Conservation (phyloP, 106 monocot species). For the Phalaenopsis aphrodite region DNA sequence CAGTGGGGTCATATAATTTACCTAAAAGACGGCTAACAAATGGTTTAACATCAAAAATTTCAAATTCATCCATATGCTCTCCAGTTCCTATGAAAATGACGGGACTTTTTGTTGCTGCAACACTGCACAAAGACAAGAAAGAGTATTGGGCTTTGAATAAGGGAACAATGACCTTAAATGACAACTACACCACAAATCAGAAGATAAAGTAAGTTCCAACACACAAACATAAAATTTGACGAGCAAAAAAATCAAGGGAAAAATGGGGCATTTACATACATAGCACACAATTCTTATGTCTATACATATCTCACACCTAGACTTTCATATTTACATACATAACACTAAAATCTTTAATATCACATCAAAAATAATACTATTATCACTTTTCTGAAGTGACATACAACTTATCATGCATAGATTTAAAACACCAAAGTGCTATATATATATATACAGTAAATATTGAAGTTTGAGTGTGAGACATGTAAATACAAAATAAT, state of each 20-base stretch:
- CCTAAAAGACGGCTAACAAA: slow-evolving; percentile 98
- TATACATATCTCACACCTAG: too few species aligned
- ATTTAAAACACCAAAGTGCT: too few species aligned
- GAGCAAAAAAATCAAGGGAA: neutral
- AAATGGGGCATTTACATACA: neutral
- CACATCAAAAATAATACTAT: too few species aligned
- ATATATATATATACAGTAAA: too few species aligned
- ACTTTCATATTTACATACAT: too few species aligned
- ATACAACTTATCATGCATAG: too few species aligned
- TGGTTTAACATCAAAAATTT: slow-evolving; percentile 97
- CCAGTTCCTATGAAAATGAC: slow-evolving; percentile 98
- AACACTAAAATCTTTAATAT: too few species aligned
- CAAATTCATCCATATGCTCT: slow-evolving; percentile 98
- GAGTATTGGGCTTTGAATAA: slow-evolving; percentile 49
- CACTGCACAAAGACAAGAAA: slow-evolving; percentile 34
- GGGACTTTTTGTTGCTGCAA: slow-evolving; percentile 98
- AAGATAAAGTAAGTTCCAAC: too few species aligned
- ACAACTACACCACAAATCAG: neutral
- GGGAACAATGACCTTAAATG: slow-evolving; percentile 39
- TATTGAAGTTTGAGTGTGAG: too few species aligned
- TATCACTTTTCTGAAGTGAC: too few species aligned
- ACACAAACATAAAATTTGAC: neutral
- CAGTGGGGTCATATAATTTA: slow-evolving; percentile 12
- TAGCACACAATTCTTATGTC: neutral
- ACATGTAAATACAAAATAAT: neutral